phyloP scores from a whole-genome alignment of 345 rosid genomes.

The Aurinia saxatilis region DNA sequence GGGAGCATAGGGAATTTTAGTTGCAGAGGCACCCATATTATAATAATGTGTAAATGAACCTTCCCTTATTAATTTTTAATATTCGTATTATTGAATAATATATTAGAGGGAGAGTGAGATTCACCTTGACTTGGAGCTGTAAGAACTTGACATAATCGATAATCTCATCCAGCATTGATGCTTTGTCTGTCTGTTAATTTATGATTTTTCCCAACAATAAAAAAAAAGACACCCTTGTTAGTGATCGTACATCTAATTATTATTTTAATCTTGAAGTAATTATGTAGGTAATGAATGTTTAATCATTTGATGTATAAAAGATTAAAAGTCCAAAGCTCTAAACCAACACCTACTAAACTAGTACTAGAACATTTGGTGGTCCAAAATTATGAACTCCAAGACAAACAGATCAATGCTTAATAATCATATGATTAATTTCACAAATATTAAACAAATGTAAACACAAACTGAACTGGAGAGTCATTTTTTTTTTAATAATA shows the following conservation, averaged over 20 bases:
- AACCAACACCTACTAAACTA: constrained; percentile 4
- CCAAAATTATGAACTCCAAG: constrained; percentile 19
- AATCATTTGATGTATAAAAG: constrained; percentile 19
- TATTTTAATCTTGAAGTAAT: no score
- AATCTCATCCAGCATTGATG: constrained; percentile 99
- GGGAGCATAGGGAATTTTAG: constrained; percentile 30
- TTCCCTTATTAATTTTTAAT: neutral
- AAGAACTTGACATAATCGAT: constrained; percentile 97
- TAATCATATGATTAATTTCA: neutral
- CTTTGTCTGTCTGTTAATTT: constrained; percentile 96
- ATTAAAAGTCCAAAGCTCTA: constrained; percentile 25
- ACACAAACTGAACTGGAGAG: neutral
- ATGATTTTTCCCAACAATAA: constrained; percentile 9
- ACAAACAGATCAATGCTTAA: constrained; percentile 8
- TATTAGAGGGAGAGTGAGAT: neutral
- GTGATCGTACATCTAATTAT: neutral
- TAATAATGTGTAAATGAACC: constrained; percentile 37
- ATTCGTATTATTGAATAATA: neutral
- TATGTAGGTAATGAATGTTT: constrained; percentile 21
- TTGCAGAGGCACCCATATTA: constrained; percentile 17
- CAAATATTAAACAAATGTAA: no score
- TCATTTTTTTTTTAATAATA: neutral
- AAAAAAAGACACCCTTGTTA: neutral
- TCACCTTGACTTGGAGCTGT: constrained; percentile 99
- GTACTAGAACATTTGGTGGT: constrained; percentile 19